Percentiles rank a stretch among this genome's conserved stretches.
Evolutionary conservation across 73 alveolate species (phyloP).

Genomic region (Blepharisma japonicum): DNA sequence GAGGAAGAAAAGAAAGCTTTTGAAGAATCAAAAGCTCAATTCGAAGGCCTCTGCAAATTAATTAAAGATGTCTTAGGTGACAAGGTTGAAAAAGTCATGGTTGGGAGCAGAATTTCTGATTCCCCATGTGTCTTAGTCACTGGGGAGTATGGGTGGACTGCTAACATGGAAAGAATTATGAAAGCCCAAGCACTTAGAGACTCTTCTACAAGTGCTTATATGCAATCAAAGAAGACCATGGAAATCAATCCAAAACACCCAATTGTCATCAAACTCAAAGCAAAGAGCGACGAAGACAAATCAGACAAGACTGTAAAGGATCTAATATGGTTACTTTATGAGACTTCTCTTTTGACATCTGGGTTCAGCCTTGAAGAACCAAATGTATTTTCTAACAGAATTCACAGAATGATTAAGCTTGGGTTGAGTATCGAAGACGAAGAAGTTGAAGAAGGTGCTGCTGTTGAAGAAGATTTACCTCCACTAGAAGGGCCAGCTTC

Average conservation of each 20-base stretch:
- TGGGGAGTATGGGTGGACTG: conserved; percentile 99
- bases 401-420: conserved; percentile 98
- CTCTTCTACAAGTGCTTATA: conserved; percentile 96
- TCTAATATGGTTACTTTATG: conserved; percentile 97
- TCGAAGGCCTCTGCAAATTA: conserved; percentile 97
- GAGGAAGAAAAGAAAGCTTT: conserved; percentile 85
- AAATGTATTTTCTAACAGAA: conserved; percentile 96
- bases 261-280: conserved; percentile 91
- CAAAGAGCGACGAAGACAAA: conserved; percentile 96
- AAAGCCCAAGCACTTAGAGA: conserved; percentile 99
- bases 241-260: conserved; percentile 97
- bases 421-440: conserved; percentile 96
- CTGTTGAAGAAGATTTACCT: conserved; percentile 72
- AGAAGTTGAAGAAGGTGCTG: conserved; percentile 50
- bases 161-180: conserved; percentile 99
- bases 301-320: conserved; percentile 98
- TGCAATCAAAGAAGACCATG: conserved; percentile 99
- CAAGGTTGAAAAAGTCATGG: conserved; percentile 99
- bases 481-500: conserved; percentile 73
- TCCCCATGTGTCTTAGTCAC: conserved; percentile 99
- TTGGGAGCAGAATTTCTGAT: conserved; percentile 93
- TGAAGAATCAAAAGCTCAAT: conserved; percentile 98
- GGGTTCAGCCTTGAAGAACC: conserved; percentile 99
- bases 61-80: conserved; percentile 98
- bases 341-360: conserved; percentile 97